Evolutionary conservation across 768 basidiomycete genomes (phyloP), one percentile per base, ranked within the genome.

Genomic region (Solioccasus polychromus): DNA sequence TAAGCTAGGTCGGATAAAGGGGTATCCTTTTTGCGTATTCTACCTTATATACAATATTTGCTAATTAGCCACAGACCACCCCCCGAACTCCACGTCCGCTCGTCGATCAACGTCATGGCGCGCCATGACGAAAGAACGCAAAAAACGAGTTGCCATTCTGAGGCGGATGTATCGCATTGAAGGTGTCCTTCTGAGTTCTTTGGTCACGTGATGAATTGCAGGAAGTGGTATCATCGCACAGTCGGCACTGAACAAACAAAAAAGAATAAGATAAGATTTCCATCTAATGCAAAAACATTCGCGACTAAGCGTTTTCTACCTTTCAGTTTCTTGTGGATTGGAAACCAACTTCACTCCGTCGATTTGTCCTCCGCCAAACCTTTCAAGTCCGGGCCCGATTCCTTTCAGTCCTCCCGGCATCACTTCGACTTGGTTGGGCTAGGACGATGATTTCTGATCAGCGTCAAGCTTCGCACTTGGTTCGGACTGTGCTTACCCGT

Each of bases 391-490:
- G 11, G 58, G 59, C 26, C 58, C 54, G 35, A 79, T 71, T 10
- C 70, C 76, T 24, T 57, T 62, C 19, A 79, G 58, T 8, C 78
- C 77, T 11, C 64, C 63, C 0, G 67, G 58, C 11, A 79, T 43
- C 14, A 71, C 54, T 43, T 76, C 71, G 9, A 71, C 63, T 18
- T 60, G 60, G 55, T 72, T 76, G 2, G 75, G 72, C 77, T 78
- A 39, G 25, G 18, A 19, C 17, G 25, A 23, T 8, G n/a, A 28
- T 22, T 15, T 4, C 2, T n/a, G 1, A 20, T 52, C 36, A 53
- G 51, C 14, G n/a, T 17, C 41, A 10, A 22, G 28, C 12, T 26
- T 26, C 22, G 4, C 9, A 3, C 8, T 34, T 17, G 3, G 23
- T 17, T 35, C 20, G 2, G 26, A 37, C 26, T 8, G n/a, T 10